phyloP scores from a whole-genome alignment of 2,329 filamentous ascomycete genomes.

The Fusarium staphyleae region DNA sequence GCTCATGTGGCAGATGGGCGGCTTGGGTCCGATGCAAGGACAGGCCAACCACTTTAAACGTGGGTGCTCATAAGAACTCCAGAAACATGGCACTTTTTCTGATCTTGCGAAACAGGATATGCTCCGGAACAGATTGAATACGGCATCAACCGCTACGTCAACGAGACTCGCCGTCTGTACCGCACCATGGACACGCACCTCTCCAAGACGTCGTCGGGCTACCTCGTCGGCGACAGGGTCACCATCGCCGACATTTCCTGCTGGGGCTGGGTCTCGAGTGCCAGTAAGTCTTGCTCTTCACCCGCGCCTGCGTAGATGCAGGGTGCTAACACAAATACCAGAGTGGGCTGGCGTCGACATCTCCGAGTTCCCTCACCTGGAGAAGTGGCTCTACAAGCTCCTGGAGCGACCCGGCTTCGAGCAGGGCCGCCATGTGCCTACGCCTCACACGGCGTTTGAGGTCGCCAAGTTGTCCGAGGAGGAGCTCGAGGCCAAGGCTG shows the following conservation, averaged over 20 bases:
- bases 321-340: no score
- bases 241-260: constrained; percentile 82
- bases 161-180: constrained; percentile 85
- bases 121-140: constrained; percentile 85
- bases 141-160: constrained; percentile 80
- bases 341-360: constrained; percentile 62
- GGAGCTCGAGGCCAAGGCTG: constrained; percentile 64
- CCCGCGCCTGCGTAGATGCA: no score
- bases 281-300: constrained; percentile 54
- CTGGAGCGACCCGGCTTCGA: constrained; percentile 73
- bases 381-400: constrained; percentile 79
- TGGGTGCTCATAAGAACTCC: constrained; percentile 40
- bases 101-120: constrained; percentile 58
- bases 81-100: neutral
- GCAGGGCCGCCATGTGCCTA: constrained; percentile 77
- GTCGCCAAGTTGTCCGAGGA: constrained; percentile 54
- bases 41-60: constrained; percentile 85
- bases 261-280: constrained; percentile 76
- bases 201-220: constrained; percentile 60
- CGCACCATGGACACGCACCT: constrained; percentile 78
- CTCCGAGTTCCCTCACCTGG: constrained; percentile 75
- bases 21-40: constrained; percentile 80
- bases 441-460: constrained; percentile 66
- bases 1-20: constrained; percentile 79
- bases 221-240: constrained; percentile 70